These are phyloP conservation scores for Hypoxylon fragiforme DNA, from an alignment of 495 filamentous ascomycete genomes.

Conservation along the genomic window DNA sequence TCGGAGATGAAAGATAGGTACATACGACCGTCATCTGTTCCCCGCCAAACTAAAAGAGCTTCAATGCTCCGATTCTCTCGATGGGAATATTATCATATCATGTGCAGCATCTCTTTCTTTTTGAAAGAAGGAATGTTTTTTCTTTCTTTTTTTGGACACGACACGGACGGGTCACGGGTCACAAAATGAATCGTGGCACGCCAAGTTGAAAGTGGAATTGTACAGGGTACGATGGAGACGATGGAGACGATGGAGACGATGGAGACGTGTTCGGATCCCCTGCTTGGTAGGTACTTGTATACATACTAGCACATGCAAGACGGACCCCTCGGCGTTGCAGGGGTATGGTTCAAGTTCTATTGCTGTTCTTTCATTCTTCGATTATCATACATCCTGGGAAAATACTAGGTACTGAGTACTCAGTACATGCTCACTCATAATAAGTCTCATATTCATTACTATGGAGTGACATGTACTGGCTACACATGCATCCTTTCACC, in stretches of 20 bases:
- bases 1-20: too few relatives aligned
- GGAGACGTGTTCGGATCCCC: conserved; percentile 28
- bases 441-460: too few relatives aligned
- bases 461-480: too few relatives aligned
- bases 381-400: neutral
- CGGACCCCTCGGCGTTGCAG: conserved; percentile 26
- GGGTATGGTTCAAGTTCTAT: conserved; percentile 14
- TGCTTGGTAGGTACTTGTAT: conserved; percentile 1
- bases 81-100: neutral
- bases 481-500: too few relatives aligned
- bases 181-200: conserved; percentile 28
- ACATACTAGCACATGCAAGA: neutral
- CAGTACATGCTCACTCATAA: too few relatives aligned
- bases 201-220: conserved; percentile 29
- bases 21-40: too few relatives aligned
- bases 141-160: conserved; percentile 5
- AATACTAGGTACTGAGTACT: neutral
- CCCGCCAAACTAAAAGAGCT: too few relatives aligned
- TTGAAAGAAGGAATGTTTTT: neutral
- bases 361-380: conserved; percentile 30
- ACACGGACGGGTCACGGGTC: conserved; percentile 31
- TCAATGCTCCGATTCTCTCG: neutral
- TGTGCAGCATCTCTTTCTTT: neutral
- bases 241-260: too few relatives aligned
- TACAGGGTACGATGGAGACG: too few relatives aligned